These are phyloP conservation scores for Tylopilus vinaceipallidus DNA, from an alignment of 768 basidiomycete genomes.

Conservation along the genomic window DNA sequence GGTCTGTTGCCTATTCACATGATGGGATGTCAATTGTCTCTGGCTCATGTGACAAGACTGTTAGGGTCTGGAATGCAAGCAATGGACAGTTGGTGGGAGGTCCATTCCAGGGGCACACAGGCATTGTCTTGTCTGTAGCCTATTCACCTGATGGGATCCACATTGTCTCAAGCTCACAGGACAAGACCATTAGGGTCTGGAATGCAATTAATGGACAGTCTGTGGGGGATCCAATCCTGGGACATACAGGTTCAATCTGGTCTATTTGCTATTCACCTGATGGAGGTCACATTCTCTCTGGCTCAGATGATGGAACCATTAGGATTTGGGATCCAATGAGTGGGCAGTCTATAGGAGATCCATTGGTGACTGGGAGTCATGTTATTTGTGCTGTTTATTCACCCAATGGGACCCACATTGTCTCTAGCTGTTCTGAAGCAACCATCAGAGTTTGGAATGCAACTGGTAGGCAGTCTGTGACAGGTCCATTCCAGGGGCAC, in stretches of 20 bases:
- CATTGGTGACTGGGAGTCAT: background rate
- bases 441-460: background rate
- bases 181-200: background rate
- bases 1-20: background rate
- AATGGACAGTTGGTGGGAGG: background rate
- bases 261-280: too few relatives aligned
- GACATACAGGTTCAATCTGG: too few relatives aligned
- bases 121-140: too few relatives aligned
- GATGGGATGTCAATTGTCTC: background rate
- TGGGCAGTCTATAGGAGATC: too few relatives aligned
- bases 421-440: background rate
- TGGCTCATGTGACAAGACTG: background rate
- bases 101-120: too few relatives aligned
- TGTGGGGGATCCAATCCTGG: too few relatives aligned
- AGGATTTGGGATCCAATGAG: background rate
- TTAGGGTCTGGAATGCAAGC: background rate
- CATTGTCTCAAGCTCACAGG: background rate
- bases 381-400: background rate
- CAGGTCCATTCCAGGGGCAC: slow-evolving; percentile 2
- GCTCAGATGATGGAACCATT: too few relatives aligned
- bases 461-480: background rate
- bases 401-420: background rate
- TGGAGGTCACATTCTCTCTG: too few relatives aligned
- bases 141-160: too few relatives aligned
- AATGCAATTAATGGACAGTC: too few relatives aligned